These are phyloP conservation scores for Cladosporium sp. DNA, from an alignment of 2,329 filamentous ascomycete genomes.

Conservation along the genomic window DNA sequence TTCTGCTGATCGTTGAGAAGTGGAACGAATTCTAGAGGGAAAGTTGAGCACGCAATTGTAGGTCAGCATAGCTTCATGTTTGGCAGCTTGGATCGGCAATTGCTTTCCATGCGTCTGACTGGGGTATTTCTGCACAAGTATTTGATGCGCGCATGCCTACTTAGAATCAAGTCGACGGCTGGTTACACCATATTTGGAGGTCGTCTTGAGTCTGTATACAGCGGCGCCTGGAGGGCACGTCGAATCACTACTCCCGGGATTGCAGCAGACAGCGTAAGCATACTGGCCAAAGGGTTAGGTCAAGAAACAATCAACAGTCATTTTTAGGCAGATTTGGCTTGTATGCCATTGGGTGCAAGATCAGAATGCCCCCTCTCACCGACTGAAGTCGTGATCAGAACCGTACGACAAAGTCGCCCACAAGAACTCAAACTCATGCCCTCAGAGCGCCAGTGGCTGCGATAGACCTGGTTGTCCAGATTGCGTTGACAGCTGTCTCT, in stretches of 20 bases:
- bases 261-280: background rate
- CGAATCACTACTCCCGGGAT: background rate
- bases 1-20: constrained; percentile 1
- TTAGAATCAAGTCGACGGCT: background rate
- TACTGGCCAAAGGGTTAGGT: background rate
- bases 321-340: background rate
- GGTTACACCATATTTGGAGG: background rate
- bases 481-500: background rate
- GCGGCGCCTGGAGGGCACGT: background rate
- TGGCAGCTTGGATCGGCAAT: constrained; percentile 1
- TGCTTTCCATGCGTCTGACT: background rate
- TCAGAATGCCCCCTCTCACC: background rate
- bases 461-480: background rate
- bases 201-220: background rate
- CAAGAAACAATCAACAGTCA: background rate
- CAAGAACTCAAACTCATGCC: background rate
- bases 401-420: background rate
- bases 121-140: background rate
- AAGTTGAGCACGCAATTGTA: constrained; percentile 10
- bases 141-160: background rate
- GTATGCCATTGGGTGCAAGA: background rate
- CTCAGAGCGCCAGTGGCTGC: background rate
- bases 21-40: background rate
- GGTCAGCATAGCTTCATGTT: constrained; percentile 10
- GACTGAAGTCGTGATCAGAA: background rate